Evolutionary conservation across 176 grass and related monocot species (phyloP).

Genomic region (Oryza brachyantha): DNA sequence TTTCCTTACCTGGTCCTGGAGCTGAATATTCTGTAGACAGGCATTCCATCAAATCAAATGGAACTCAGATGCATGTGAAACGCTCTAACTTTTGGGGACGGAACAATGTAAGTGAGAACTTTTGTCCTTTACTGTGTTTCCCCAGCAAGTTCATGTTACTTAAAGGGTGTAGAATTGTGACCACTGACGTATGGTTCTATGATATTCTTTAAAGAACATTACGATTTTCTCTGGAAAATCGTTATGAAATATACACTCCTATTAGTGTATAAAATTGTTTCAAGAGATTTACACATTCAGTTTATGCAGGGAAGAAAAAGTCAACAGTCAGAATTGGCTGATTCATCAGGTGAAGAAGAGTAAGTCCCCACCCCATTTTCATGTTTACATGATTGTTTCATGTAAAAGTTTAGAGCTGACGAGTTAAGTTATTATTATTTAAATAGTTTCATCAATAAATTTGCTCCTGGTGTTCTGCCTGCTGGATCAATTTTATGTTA

Average conservation of each 20-base stretch:
- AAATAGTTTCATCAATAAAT: background rate
- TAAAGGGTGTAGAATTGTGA: background rate
- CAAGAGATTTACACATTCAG: constrained; percentile 27
- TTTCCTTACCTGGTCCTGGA: constrained; percentile 58
- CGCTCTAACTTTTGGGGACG: constrained; percentile 79
- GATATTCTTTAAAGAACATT: background rate
- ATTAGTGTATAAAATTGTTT: background rate
- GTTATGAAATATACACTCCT: constrained; percentile 4
- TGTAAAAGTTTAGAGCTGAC: background rate
- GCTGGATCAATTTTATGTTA: background rate
- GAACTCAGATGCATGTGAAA: constrained; percentile 60
- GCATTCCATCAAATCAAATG: constrained; percentile 61
- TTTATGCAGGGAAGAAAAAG: constrained; percentile 75
- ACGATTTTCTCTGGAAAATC: constrained; percentile 2
- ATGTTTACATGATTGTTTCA: constrained; percentile 4
- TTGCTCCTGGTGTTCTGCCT: background rate
- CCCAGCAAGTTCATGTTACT: constrained; percentile 24
- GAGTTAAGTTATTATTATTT: constrained; percentile 16
- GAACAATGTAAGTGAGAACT: constrained; percentile 64
- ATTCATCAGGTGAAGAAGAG: constrained; percentile 98
- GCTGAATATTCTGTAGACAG: constrained; percentile 65
- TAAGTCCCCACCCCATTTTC: constrained; percentile 43
- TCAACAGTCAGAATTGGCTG: constrained; percentile 67
- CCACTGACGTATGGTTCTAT: constrained; percentile 1
- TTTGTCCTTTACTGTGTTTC: constrained; percentile 2